These are phyloP conservation scores for Coelastrella sp. DNA, from an alignment of 139 green algal species.

Conservation along the genomic window DNA sequence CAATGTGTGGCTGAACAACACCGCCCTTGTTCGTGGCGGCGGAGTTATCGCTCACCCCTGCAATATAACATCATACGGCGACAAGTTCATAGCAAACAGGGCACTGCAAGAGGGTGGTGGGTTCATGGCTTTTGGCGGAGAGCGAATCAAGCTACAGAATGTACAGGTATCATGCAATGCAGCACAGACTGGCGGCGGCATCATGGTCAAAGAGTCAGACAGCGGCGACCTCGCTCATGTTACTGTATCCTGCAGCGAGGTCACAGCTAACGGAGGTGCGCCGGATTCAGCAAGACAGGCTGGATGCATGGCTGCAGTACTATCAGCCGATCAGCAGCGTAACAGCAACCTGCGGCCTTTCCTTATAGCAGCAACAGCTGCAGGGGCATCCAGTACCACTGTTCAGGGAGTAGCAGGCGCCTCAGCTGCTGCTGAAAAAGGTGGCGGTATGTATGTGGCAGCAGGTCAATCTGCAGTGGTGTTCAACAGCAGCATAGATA, in stretches of 20 bases:
- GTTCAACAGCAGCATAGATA: neutral
- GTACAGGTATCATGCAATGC: slow-evolving; percentile 31
- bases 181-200: slow-evolving; percentile 3
- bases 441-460: slow-evolving; percentile 27
- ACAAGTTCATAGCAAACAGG: slow-evolving; percentile 8
- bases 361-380: slow-evolving; percentile 11
- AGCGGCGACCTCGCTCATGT: neutral
- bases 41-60: slow-evolving; percentile 31
- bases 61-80: neutral
- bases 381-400: neutral
- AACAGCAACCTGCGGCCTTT: too few relatives aligned
- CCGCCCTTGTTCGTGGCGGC: neutral
- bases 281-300: neutral
- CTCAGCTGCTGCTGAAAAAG: slow-evolving; percentile 1
- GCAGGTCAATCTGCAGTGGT: neutral
- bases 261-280: slow-evolving; percentile 20
- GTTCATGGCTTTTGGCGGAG: slow-evolving; percentile 30
- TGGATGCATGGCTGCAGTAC: neutral
- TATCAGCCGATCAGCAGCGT: neutral
- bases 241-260: neutral
- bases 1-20: slow-evolving; percentile 35
- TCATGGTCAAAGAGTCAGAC: slow-evolving; percentile 16
- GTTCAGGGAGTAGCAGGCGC: neutral
- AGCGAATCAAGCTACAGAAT: neutral
- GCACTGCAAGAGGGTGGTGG: slow-evolving; percentile 18